phyloP scores from a whole-genome alignment of 192 early-diverging fungal genomes.

The Haplosporangium gracile region DNA sequence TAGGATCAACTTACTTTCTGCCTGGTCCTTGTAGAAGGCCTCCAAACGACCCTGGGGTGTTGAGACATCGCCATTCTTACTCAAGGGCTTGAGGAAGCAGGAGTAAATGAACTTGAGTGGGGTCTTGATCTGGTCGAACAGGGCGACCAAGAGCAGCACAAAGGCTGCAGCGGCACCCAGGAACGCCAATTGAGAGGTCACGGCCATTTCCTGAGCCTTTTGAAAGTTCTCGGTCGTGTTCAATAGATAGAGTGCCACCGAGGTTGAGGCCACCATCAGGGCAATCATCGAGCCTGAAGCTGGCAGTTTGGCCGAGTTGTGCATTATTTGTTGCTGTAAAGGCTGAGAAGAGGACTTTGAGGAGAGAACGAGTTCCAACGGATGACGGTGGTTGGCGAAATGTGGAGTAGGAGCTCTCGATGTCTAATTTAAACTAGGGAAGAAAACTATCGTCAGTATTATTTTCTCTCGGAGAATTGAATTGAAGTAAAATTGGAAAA shows the following conservation, averaged over 20 bases:
- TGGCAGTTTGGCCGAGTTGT: slow-evolving; percentile 9
- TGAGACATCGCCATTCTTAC: slow-evolving; percentile 63
- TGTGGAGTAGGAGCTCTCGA: not conserved
- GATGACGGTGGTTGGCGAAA: not conserved
- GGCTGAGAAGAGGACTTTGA: not conserved
- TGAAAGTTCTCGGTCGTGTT: slow-evolving; percentile 53
- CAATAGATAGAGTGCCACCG: slow-evolving; percentile 41
- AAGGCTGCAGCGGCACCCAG: slow-evolving; percentile 33
- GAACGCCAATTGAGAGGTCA: slow-evolving; percentile 49
- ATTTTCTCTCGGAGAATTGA: not conserved
- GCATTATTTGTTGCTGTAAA: slow-evolving; percentile 18
- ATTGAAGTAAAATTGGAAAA: not conserved
- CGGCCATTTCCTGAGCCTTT: slow-evolving; percentile 47
- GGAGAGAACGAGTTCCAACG: no score
- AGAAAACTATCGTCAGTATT: not conserved
- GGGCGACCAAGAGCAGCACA: slow-evolving; percentile 40
- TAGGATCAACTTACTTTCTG: slow-evolving; percentile 60
- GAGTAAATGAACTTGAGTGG: slow-evolving; percentile 73
- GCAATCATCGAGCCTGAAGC: slow-evolving; percentile 24
- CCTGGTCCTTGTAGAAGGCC: slow-evolving; percentile 85
- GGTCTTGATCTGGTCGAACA: slow-evolving; percentile 57
- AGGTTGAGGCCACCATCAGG: slow-evolving; percentile 44
- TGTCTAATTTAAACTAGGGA: not conserved
- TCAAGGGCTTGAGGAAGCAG: slow-evolving; percentile 81
- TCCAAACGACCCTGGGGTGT: slow-evolving; percentile 82